Conservation (phyloP, 345 rosid genomes). For the Nasturtium officinale region DNA sequence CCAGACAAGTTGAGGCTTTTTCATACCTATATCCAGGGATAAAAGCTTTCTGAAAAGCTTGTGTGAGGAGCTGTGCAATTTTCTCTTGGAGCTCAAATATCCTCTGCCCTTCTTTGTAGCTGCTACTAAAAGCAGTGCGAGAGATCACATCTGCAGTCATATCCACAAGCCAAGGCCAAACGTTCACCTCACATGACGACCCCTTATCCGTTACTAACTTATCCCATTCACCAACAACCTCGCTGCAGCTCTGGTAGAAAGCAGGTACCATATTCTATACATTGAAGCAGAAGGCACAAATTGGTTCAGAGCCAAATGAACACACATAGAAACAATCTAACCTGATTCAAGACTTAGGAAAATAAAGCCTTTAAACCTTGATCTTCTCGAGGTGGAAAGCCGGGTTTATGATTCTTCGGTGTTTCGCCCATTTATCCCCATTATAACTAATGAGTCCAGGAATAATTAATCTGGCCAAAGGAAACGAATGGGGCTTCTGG, state of each 20-base stretch:
- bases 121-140: conserved; percentile 66
- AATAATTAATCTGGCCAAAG: conserved; percentile 22
- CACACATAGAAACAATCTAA: not conserved
- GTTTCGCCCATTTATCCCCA: conserved; percentile 52
- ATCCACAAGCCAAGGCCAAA: conserved; percentile 46
- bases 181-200: conserved; percentile 43
- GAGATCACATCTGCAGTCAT: conserved; percentile 52
- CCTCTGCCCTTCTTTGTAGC: conserved; percentile 66
- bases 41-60: conserved; percentile 34
- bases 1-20: not conserved
- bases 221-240: conserved; percentile 44
- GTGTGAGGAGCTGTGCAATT: conserved; percentile 38
- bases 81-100: conserved; percentile 56
- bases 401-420: conserved; percentile 49
- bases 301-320: not conserved
- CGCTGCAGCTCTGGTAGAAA: conserved; percentile 42
- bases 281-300: not conserved
- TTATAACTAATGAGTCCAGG: conserved; percentile 36
- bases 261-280: conserved; percentile 39
- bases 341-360: not conserved
- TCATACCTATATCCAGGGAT: conserved; percentile 68
- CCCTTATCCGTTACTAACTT: conserved; percentile 18
- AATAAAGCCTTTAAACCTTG: conserved; percentile 47
- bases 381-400: conserved; percentile 53
- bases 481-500: conserved; percentile 29